Conservation (phyloP, 495 filamentous ascomycete genomes). For the Aspergillus baeticus region DNA sequence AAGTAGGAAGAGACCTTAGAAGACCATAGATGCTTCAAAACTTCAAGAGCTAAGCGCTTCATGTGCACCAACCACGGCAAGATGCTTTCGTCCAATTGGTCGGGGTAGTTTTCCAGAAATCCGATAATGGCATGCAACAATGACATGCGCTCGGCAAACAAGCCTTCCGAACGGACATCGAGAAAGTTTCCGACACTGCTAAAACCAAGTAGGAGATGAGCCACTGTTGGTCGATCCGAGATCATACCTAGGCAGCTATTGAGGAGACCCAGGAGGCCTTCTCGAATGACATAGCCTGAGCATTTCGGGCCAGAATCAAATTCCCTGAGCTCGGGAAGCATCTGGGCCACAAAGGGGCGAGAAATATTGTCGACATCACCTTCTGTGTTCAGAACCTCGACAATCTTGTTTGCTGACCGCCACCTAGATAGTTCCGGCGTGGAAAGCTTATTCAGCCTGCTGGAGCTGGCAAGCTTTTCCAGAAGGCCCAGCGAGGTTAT, state of each 20-base stretch:
- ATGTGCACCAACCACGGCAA: conserved; percentile 69
- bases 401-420: conserved; percentile 72
- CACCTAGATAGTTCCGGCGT: conserved; percentile 42
- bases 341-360: conserved; percentile 61
- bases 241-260: conserved; percentile 70
- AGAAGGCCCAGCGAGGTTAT: conserved; percentile 75
- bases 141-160: conserved; percentile 66
- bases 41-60: conserved; percentile 71
- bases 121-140: conserved; percentile 79
- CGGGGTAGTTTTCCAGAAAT: conserved; percentile 61
- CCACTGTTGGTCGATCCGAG: conserved; percentile 73
- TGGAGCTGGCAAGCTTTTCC: conserved; percentile 79
- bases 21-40: conserved; percentile 78
- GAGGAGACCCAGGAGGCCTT: conserved; percentile 77
- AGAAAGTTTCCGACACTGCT: conserved; percentile 65
- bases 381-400: conserved; percentile 71
- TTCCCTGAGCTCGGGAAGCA: conserved; percentile 61
- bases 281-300: conserved; percentile 70
- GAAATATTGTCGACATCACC: conserved; percentile 69
- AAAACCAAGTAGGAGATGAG: conserved; percentile 90
- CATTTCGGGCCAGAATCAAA: conserved; percentile 59
- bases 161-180: conserved; percentile 57
- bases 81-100: conserved; percentile 58
- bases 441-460: conserved; percentile 61
- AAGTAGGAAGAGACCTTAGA: conserved; percentile 75